These are phyloP conservation scores for Friedmanniomyces simplex DNA, from an alignment of 495 filamentous ascomycete species.

Conservation along the genomic window DNA sequence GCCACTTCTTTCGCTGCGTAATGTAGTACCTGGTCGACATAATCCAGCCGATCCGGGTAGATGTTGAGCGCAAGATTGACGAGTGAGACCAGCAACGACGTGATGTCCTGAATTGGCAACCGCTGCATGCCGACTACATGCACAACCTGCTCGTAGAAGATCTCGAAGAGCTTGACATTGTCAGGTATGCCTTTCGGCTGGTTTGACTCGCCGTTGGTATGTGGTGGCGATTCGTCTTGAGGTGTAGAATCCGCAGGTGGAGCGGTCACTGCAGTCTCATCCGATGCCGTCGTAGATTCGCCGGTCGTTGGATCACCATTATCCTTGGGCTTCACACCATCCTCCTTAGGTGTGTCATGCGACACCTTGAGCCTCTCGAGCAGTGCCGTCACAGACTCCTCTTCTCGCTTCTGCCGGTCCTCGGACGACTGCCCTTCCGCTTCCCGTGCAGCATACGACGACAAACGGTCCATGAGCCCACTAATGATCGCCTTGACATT, in stretches of 20 bases:
- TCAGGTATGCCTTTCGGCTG: constrained; percentile 64
- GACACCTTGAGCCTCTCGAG: constrained; percentile 65
- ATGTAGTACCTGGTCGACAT: constrained; percentile 85
- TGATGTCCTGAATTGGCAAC: constrained; percentile 87
- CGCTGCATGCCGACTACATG: constrained; percentile 83
- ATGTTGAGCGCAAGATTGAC: constrained; percentile 91
- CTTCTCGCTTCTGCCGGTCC: constrained; percentile 63
- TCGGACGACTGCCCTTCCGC: constrained; percentile 61
- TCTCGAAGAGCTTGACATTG: constrained; percentile 85
- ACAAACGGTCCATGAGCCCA: constrained; percentile 91
- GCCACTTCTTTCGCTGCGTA: constrained; percentile 82
- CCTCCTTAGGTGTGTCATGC: constrained; percentile 40
- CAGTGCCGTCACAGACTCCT: constrained; percentile 66
- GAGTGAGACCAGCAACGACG: constrained; percentile 81
- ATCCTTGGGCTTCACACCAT: constrained; percentile 1
- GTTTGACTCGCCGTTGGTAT: constrained; percentile 33
- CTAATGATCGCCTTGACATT: constrained; percentile 98
- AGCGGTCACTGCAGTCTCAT: constrained; percentile 22
- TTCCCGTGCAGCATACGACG: constrained; percentile 82
- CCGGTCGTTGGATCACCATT: constrained; percentile 22
- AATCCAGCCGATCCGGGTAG: constrained; percentile 84
- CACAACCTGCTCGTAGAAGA: constrained; percentile 94
- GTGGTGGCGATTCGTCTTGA: constrained; percentile 15
- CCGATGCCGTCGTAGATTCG: constrained; percentile 16
- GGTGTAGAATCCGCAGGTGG: constrained; percentile 30